Conservation (phyloP, 2,329 filamentous ascomycete species). For the Bipolaris cookei region DNA sequence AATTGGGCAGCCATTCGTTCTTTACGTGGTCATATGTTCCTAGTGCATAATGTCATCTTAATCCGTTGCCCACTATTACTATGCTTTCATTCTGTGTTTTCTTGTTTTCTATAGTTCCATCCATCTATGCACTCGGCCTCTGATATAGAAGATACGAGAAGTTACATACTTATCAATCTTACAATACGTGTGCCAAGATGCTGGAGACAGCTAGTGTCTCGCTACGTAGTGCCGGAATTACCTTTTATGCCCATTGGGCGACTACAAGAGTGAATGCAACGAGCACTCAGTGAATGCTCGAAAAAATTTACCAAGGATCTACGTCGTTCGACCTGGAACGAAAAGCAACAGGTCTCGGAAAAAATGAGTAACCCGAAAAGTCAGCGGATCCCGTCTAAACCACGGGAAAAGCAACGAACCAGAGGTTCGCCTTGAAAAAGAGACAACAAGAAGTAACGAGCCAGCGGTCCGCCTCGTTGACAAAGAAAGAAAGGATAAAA, state of each 20-base stretch:
- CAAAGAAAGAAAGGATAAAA: background rate
- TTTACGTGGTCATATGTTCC: conserved; percentile 37
- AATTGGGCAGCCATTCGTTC: conserved; percentile 47
- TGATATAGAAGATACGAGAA: background rate
- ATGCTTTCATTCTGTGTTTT: conserved; percentile 3
- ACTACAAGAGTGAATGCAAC: background rate
- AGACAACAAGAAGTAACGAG: conserved; percentile 2
- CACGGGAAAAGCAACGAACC: conserved; percentile 5
- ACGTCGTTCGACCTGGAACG: background rate
- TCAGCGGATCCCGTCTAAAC: conserved; percentile 17
- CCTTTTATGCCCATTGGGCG: background rate
- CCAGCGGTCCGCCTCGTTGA: conserved; percentile 21
- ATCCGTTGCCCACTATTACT: conserved; percentile 45
- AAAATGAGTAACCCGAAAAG: background rate
- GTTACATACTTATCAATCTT: background rate
- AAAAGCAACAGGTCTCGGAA: background rate
- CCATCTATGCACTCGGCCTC: background rate
- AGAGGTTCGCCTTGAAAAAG: conserved; percentile 19
- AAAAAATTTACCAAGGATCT: background rate
- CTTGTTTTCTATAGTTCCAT: background rate
- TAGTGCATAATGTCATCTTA: conserved; percentile 45
- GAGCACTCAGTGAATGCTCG: background rate
- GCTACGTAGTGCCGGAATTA: background rate
- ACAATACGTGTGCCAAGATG: background rate
- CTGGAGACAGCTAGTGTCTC: background rate